Conservation (phyloP, 2,329 filamentous ascomycete species). For the Dactylellina parvicollis region DNA sequence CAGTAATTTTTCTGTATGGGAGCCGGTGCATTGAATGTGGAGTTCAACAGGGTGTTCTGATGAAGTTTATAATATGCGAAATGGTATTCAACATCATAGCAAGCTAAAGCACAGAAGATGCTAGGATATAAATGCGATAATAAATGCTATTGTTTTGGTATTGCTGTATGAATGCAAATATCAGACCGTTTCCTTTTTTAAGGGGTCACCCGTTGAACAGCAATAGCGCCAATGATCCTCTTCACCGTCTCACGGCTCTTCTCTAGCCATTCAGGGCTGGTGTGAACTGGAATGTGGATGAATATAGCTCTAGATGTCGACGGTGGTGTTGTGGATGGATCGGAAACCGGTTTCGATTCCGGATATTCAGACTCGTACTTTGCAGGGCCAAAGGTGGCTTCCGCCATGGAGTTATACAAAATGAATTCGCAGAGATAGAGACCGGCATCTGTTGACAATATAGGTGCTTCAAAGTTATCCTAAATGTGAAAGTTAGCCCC, state of each 20-base stretch:
- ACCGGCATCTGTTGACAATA: constrained; percentile 29
- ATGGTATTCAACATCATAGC: too few relatives aligned
- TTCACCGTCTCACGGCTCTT: constrained; percentile 33
- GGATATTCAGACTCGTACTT: constrained; percentile 37
- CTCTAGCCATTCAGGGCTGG: constrained; percentile 21
- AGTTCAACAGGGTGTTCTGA: not conserved
- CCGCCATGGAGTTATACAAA: constrained; percentile 46
- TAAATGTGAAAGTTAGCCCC: not conserved
- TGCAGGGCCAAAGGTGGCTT: constrained; percentile 29
- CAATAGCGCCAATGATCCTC: constrained; percentile 52
- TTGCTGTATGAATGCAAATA: not conserved
- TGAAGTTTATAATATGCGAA: not conserved
- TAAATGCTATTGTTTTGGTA: not conserved
- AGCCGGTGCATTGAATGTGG: not conserved
- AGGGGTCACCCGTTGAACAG: constrained; percentile 27
- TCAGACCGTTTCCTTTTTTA: not conserved
- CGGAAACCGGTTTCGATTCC: constrained; percentile 29
- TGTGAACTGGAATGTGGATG: constrained; percentile 38
- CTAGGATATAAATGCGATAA: not conserved
- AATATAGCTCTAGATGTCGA: constrained; percentile 43
- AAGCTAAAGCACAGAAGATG: not conserved
- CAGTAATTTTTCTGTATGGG: too few relatives aligned
- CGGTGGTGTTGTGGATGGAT: constrained; percentile 22
- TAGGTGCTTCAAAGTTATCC: constrained; percentile 29
- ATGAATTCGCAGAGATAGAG: constrained; percentile 49